Base-by-base conservation (phyloP, 352 stramenopile genomes). In the Globisporangium heterothallicum region DNA sequence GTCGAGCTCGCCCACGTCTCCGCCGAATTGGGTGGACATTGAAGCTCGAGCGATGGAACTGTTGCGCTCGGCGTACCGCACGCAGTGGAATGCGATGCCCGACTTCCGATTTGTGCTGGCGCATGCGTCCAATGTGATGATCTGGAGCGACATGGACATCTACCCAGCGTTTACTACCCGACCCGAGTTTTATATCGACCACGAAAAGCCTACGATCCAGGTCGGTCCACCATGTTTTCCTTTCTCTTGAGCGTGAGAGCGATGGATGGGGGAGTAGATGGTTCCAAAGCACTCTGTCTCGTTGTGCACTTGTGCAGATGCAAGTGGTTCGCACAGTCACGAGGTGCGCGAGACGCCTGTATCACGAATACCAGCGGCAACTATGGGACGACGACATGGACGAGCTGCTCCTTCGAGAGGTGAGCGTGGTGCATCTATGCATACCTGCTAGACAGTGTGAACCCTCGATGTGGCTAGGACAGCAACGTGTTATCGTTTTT, bases 301-400 rank as follows among this genome's bases (percentile, higher is more conserved):
- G 2, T 26, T 58, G 1, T 57, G 12, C 29, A 21, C 38, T 50
- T 34, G 2, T 49, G 27, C 61, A 85, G 78, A 90, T 85, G 80
- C 78, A 89, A 74, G 67, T 92, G 18, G 66, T 86, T 42, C 75
- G 79, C 1, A 81, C 75, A 2, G 69, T 87, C 8, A 70, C 84
- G 9, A 49, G 83, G 2, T 86, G 76, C 27, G 80, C 80, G 0
- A 57, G 77, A 22, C 64, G 70, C 4, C 43, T 92, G 3, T 93
- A 69, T 40, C 77, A 88, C 22, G 80, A 93, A 48, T 92, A 93
- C 42, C 83, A 93, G 60, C 72, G 80, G 0, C 70, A 82, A 44
- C 56, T 93, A 7, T 93, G 83, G 83, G 83, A 93, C 54, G 60
- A 74, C 24, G 48, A 84, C 22, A 70, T 87, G n/a, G 66, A 72